These are phyloP conservation scores for Komagataella phaffii DNA, from an alignment of 805 yeast genomes.

Conservation along the genomic window DNA sequence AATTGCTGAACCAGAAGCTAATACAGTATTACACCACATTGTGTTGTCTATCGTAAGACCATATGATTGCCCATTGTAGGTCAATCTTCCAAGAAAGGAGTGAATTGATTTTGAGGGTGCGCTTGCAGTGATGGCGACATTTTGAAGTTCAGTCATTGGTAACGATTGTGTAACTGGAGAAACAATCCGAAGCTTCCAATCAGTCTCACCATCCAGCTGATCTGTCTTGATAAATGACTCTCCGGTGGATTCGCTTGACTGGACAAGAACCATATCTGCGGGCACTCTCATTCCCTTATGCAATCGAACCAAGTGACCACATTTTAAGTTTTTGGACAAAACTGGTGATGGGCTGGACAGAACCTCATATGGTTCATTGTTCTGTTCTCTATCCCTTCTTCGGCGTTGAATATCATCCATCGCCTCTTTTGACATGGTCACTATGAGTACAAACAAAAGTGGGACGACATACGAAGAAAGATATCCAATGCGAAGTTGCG, in stretches of 20 bases:
- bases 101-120: slow-evolving; percentile 81
- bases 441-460: slow-evolving; percentile 78
- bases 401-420: slow-evolving; percentile 87
- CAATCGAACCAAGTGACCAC: slow-evolving; percentile 74
- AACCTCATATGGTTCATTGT: slow-evolving; percentile 71
- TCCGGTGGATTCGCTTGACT: slow-evolving; percentile 69
- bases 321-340: slow-evolving; percentile 51
- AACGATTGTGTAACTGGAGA: slow-evolving; percentile 56
- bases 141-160: slow-evolving; percentile 34
- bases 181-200: slow-evolving; percentile 89
- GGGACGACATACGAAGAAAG: slow-evolving; percentile 90
- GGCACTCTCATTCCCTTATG: slow-evolving; percentile 83
- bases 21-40: slow-evolving; percentile 94
- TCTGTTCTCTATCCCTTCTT: slow-evolving; percentile 80
- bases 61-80: slow-evolving; percentile 39
- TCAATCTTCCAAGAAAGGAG: slow-evolving; percentile 62
- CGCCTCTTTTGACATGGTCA: slow-evolving; percentile 94
- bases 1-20: slow-evolving; percentile 86
- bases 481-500: slow-evolving; percentile 85
- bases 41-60: slow-evolving; percentile 83
- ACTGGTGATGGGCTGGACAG: slow-evolving; percentile 29
- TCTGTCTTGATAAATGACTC: slow-evolving; percentile 94
- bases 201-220: slow-evolving; percentile 98
- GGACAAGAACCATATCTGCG: slow-evolving; percentile 80
- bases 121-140: slow-evolving; percentile 51